These are phyloP conservation scores for Scortechinia acanthostroma DNA, from an alignment of 2,329 filamentous ascomycete genomes.

Conservation along the genomic window DNA sequence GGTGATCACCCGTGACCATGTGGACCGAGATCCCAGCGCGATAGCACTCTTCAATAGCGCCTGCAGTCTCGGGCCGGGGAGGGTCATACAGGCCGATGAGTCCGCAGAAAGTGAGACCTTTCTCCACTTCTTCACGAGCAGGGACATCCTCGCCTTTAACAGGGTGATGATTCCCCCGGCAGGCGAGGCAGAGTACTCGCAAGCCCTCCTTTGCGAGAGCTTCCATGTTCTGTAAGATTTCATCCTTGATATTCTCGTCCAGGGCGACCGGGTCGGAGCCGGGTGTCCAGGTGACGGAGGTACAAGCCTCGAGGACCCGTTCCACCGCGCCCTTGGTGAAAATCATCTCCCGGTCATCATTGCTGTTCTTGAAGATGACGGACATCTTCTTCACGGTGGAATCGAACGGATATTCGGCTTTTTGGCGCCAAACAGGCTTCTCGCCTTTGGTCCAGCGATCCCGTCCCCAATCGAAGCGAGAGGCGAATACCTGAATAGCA, in stretches of 20 bases:
- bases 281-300: constrained; percentile 28
- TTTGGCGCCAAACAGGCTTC: constrained; percentile 41
- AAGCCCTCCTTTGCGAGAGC: constrained; percentile 58
- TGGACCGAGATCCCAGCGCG: constrained; percentile 72
- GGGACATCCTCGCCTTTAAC: constrained; percentile 29
- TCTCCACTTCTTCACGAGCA: constrained; percentile 57
- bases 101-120: constrained; percentile 67
- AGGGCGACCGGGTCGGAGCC: constrained; percentile 34
- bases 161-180: constrained; percentile 31
- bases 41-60: constrained; percentile 63
- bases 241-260: constrained; percentile 39
- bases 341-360: constrained; percentile 31
- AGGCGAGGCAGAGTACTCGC: constrained; percentile 62
- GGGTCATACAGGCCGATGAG: constrained; percentile 82
- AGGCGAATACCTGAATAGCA: constrained; percentile 68
- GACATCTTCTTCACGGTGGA: constrained; percentile 74
- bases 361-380: constrained; percentile 47
- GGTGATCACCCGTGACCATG: constrained; percentile 80
- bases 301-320: constrained; percentile 57
- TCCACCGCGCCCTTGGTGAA: constrained; percentile 68
- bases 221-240: constrained; percentile 64
- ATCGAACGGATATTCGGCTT: constrained; percentile 69
- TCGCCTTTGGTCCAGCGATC: constrained; percentile 39
- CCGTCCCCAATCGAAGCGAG: constrained; percentile 58
- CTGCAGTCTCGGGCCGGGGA: constrained; percentile 72